Evolutionary conservation across 2,329 filamentous ascomycete species (phyloP).

Genomic region (Westerdykella sp.): DNA sequence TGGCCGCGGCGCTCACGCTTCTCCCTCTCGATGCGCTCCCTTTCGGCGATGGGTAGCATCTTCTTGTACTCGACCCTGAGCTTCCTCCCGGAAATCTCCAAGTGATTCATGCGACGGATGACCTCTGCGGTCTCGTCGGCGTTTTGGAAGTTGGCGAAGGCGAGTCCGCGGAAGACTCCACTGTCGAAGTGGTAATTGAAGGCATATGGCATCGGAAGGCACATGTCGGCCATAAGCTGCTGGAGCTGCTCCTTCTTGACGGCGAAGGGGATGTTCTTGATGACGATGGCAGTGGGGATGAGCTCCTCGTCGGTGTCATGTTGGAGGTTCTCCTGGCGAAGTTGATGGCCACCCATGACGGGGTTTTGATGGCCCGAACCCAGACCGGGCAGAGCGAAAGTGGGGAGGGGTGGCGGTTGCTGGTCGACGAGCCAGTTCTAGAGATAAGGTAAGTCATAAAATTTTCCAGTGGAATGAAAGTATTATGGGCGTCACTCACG

Average conservation of each 20-base stretch:
- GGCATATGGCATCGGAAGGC: slow-evolving; percentile 88
- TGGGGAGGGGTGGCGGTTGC: slow-evolving; percentile 38
- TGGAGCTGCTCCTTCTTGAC: slow-evolving; percentile 96
- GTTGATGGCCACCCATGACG: slow-evolving; percentile 24
- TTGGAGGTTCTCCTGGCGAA: slow-evolving; percentile 41
- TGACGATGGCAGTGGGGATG: slow-evolving; percentile 96
- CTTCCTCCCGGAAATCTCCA: slow-evolving; percentile 91
- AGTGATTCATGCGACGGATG: slow-evolving; percentile 90
- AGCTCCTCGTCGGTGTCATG: slow-evolving; percentile 70
- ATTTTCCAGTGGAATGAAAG: no score
- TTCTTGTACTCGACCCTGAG: slow-evolving; percentile 98
- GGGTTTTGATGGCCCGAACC: slow-evolving; percentile 30
- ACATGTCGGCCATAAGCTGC: slow-evolving; percentile 87
- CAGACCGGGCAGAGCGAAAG: slow-evolving; percentile 37
- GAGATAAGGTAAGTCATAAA: background rate
- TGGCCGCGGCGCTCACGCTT: slow-evolving; percentile 95
- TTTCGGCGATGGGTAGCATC: slow-evolving; percentile 91
- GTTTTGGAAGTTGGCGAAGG: slow-evolving; percentile 97
- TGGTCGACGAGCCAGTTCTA: slow-evolving; percentile 59
- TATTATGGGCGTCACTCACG: slow-evolving; percentile 54
- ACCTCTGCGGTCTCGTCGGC: slow-evolving; percentile 88
- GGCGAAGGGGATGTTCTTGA: slow-evolving; percentile 99
- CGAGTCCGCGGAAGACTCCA: slow-evolving; percentile 89
- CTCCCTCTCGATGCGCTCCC: slow-evolving; percentile 92
- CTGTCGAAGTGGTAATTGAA: slow-evolving; percentile 99